These are phyloP conservation scores for Amphichorda felina DNA, from an alignment of 2,329 filamentous ascomycete species.

Conservation along the genomic window DNA sequence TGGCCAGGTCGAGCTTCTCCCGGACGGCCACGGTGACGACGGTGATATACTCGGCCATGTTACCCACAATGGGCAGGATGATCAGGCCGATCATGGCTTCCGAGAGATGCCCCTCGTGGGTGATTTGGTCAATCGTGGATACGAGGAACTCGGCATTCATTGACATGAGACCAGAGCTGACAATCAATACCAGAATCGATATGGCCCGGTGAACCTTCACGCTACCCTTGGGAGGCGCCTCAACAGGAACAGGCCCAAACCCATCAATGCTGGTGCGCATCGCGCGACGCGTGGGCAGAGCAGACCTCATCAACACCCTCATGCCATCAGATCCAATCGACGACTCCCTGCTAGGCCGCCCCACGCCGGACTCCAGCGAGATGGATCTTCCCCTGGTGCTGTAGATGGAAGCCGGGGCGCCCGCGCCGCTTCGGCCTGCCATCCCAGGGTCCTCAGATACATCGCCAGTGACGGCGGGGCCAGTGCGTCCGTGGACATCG, in stretches of 20 bases:
- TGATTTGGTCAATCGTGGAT: constrained; percentile 43
- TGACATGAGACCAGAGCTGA: constrained; percentile 43
- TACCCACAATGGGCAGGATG: constrained; percentile 28
- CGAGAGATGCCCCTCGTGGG: constrained; percentile 30
- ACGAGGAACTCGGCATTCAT: constrained; percentile 51
- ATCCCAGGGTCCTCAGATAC: background rate
- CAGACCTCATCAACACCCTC: constrained; percentile 6
- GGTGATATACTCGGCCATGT: constrained; percentile 40
- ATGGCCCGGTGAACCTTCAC: constrained; percentile 15
- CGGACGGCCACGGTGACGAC: constrained; percentile 41
- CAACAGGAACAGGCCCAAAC: background rate
- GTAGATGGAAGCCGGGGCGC: background rate
- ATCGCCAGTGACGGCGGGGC: background rate
- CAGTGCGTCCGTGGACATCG: background rate
- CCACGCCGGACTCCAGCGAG: background rate
- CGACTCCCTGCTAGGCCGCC: constrained; percentile 2
- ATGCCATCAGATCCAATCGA: constrained; percentile 1
- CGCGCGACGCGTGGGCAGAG: constrained; percentile 8
- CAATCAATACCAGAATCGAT: constrained; percentile 36
- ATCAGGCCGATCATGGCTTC: constrained; percentile 50
- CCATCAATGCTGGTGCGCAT: constrained; percentile 4
- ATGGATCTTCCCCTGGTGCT: background rate
- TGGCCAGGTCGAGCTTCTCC: constrained; percentile 47
- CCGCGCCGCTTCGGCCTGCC: background rate
- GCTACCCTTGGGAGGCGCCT: background rate